Conservation (phyloP, 768 basidiomycete genomes). For the Sarcodon sp. region DNA sequence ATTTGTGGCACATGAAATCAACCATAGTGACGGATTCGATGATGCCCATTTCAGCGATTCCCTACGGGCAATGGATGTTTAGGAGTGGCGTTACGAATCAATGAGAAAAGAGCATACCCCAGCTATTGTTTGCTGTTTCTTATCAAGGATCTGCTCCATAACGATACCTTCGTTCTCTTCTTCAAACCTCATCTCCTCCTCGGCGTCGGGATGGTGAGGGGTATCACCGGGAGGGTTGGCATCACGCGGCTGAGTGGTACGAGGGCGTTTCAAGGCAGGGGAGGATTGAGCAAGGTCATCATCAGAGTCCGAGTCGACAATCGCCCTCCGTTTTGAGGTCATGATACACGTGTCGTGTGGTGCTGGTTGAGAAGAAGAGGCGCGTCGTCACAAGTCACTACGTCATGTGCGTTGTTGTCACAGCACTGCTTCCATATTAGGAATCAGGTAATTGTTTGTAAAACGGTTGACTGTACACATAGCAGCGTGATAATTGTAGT, state of each 20-base stretch:
- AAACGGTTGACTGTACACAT: no score
- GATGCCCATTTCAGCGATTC: constrained; percentile 76
- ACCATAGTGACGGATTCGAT: constrained; percentile 78
- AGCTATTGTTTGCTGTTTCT: constrained; percentile 19
- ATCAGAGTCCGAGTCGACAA: constrained; percentile 8
- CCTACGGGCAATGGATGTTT: constrained; percentile 28
- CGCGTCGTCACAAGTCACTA: not conserved
- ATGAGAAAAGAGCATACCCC: constrained; percentile 25
- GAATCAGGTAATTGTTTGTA: no score
- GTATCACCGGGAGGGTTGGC: not conserved
- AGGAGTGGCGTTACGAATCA: not conserved
- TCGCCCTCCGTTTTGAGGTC: constrained; percentile 6
- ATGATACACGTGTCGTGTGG: not conserved
- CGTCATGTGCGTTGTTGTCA: not conserved
- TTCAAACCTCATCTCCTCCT: constrained; percentile 57
- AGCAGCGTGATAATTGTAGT: no score
- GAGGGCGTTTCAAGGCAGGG: constrained; percentile 3
- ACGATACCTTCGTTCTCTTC: constrained; percentile 35
- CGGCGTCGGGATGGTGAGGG: constrained; percentile 21
- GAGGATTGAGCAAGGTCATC: not conserved
- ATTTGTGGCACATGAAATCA: constrained; percentile 95
- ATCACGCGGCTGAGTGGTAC: no score
- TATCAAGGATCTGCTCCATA: constrained; percentile 27
- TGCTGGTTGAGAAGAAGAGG: not conserved
- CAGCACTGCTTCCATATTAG: no score